Evolutionary conservation across 176 grass and related monocot genomes (phyloP), one percentile per base, ranked within the genome.

Genomic region (Aegilops sharonensis): DNA sequence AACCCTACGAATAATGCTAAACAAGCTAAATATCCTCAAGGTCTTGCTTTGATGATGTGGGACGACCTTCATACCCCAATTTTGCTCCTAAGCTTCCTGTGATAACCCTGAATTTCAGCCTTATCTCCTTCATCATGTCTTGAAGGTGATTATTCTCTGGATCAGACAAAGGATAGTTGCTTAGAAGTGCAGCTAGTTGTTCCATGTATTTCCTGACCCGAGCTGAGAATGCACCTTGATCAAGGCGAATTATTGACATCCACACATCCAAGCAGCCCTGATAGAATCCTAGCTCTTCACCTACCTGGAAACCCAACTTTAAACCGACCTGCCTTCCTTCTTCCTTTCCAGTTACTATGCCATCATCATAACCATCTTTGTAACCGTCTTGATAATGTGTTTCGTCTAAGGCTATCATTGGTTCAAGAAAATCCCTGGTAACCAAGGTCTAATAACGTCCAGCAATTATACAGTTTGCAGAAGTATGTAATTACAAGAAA

Each of bases 221-320:
- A 64, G 65, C 69, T 9, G 85, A 89, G 47, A 94, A 83, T 54
- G 71, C 25, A 11, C 5, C 71, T 2, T 82, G 85, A 30, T 92
- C 24, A 24, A 85, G 43, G 34, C 57, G 62, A 24, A 75, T 68
- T 56, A 80, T 43, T 13, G 66, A 90, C 11, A 59, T 88, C 92
- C 92, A 90, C 5, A 86, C 72, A 71, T 89, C 71, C 47, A 92
- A 18, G 68, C 92, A 94, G 24, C 92, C 81, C 54, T 66, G 72
- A 27, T 94, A 90, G 86, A 94, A 94, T 48, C 92, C 92, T 39
- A 94, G 32, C 74, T 94, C 90, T 74, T 92, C 85, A 0, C 92
- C 92, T 59, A 79, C 65, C 15, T 86, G 87, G 15, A 90, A 94
- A 18, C 87, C 89, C 39, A 50, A 50, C 36, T 89, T 88, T 73